Evolutionary conservation across 805 yeast genomes (phyloP).

Genomic region (Teunomyces atbi): DNA sequence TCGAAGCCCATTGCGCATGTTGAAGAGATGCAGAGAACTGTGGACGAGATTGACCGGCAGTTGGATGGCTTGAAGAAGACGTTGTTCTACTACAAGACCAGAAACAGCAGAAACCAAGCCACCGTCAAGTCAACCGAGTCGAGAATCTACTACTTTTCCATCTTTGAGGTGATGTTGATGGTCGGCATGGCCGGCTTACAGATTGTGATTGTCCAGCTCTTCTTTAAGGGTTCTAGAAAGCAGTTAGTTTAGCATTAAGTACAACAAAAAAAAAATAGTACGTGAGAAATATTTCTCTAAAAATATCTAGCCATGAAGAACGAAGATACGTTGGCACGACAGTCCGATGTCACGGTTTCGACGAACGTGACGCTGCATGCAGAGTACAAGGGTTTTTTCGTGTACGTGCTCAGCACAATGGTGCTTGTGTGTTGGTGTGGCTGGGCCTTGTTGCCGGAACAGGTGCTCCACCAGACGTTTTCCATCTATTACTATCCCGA

Average conservation of each 20-base stretch:
- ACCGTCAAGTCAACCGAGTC: conserved; percentile 79
- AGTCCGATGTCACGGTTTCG: conserved; percentile 63
- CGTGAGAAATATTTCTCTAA: neutral
- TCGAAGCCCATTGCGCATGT: conserved; percentile 51
- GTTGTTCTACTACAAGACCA: conserved; percentile 80
- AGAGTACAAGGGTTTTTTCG: conserved; percentile 87
- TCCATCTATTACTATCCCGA: conserved; percentile 79
- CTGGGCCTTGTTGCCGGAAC: conserved; percentile 76
- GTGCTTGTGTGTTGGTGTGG: conserved; percentile 54
- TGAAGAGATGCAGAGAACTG: conserved; percentile 51
- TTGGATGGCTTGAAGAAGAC: conserved; percentile 55
- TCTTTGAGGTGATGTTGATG: conserved; percentile 68
- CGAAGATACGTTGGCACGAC: conserved; percentile 57
- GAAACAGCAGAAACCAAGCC: conserved; percentile 88
- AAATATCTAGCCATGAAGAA: neutral
- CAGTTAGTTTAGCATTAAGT: conserved; percentile 47
- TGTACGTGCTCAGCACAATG: conserved; percentile 65
- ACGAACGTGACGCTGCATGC: conserved; percentile 54
- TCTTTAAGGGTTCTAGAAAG: conserved; percentile 70
- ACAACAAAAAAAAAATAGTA: neutral
- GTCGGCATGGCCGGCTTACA: conserved; percentile 74
- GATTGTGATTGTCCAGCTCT: conserved; percentile 63
- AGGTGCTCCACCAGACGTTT: conserved; percentile 43
- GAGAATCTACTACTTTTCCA: conserved; percentile 73
- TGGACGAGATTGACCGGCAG: conserved; percentile 58